These are phyloP conservation scores for Herpetospermum pedunculosum DNA, from an alignment of 306 rosid species.

Conservation along the genomic window DNA sequence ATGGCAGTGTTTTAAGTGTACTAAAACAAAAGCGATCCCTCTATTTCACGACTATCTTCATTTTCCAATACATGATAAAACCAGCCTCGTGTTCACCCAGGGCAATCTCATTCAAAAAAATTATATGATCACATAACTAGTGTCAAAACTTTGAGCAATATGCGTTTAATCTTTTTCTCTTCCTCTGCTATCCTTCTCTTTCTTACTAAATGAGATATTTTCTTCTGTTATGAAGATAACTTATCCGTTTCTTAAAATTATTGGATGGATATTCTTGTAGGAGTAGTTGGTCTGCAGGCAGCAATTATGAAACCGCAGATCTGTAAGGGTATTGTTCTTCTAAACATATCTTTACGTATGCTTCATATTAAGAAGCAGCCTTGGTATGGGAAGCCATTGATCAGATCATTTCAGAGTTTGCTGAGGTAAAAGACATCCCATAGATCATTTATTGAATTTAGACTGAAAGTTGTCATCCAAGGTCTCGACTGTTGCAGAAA, in stretches of 20 bases:
- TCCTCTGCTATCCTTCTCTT: not conserved
- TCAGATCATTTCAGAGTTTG: constrained; percentile 74
- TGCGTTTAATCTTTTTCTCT: not conserved
- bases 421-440: constrained; percentile 41
- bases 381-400: constrained; percentile 76
- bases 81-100: not conserved
- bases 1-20: not conserved
- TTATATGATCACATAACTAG: not conserved
- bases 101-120: not conserved
- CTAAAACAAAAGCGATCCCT: not conserved
- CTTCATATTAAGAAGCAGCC: constrained; percentile 94
- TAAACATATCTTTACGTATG: constrained; percentile 82
- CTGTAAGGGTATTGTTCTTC: constrained; percentile 65
- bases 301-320: constrained; percentile 53
- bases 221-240: not conserved
- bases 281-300: constrained; percentile 98
- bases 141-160: not conserved
- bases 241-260: not conserved
- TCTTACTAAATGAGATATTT: not conserved
- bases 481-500: constrained; percentile 44
- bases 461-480: constrained; percentile 6
- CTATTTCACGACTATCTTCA: not conserved
- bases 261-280: constrained; percentile 26
- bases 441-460: constrained; percentile 13
- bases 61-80: not conserved